Percentiles rank a stretch among this genome's conserved stretches.
phyloP scores from a whole-genome alignment of 306 rosid genomes.

The Sesbania bispinosa region DNA sequence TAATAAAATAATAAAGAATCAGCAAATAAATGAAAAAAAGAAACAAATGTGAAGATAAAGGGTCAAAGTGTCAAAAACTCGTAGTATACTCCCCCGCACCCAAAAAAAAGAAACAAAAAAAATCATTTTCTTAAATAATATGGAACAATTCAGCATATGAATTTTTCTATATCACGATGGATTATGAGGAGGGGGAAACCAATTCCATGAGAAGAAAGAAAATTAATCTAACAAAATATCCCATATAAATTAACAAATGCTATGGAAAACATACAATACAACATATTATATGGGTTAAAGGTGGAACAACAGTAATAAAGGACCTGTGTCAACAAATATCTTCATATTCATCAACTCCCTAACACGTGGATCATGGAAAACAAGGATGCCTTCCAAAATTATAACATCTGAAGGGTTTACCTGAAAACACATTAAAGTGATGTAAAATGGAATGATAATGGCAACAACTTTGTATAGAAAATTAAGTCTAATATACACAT shows the following conservation, averaged over 20 bases:
- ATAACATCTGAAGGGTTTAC: constrained; percentile 98
- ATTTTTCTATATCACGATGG: background rate
- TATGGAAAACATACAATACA: background rate
- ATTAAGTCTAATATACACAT: background rate
- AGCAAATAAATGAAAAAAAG: background rate
- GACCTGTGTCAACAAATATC: constrained; percentile 99
- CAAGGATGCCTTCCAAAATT: constrained; percentile 96
- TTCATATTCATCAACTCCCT: constrained; percentile 97
- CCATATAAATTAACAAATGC: background rate
- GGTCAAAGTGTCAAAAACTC: background rate
- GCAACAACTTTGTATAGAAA: background rate
- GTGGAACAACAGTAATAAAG: constrained; percentile 33
- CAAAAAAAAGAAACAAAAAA: background rate
- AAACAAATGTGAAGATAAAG: background rate
- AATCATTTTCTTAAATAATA: background rate
- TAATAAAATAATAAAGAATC: background rate
- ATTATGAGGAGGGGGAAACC: background rate
- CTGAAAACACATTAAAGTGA: constrained; percentile 36
- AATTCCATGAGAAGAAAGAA: background rate
- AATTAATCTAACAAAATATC: background rate
- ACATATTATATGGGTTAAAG: background rate
- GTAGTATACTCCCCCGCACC: background rate
- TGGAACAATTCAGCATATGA: background rate
- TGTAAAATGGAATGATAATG: constrained; percentile 8
- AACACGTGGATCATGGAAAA: constrained; percentile 92